phyloP scores from a whole-genome alignment of 2,329 filamentous ascomycete species.

The Sporothrix protearum region DNA sequence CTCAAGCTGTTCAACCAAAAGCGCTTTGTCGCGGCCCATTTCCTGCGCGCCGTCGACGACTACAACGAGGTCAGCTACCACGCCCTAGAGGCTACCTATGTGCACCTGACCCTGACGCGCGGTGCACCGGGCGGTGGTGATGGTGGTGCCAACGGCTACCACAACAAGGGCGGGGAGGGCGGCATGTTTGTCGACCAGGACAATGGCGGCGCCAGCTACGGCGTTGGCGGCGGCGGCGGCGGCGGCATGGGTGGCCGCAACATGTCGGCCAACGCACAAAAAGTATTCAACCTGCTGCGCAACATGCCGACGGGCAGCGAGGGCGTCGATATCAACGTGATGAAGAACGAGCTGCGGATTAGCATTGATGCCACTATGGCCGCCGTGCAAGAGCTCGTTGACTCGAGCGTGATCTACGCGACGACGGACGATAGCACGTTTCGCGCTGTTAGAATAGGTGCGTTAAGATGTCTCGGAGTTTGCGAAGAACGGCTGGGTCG shows the following conservation, averaged over 20 bases:
- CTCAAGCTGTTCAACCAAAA: constrained; percentile 82
- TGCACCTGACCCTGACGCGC: constrained; percentile 78
- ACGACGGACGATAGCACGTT: constrained; percentile 94
- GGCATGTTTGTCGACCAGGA: constrained; percentile 54
- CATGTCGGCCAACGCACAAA: constrained; percentile 58
- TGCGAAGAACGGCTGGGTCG: too few species aligned
- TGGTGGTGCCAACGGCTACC: constrained; percentile 34
- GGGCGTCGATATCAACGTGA: constrained; percentile 75
- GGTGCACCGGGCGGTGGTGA: constrained; percentile 53
- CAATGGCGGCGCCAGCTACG: constrained; percentile 39
- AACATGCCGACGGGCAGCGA: constrained; percentile 70
- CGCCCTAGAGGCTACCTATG: constrained; percentile 81
- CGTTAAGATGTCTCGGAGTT: background rate
- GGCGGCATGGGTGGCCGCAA: constrained; percentile 40
- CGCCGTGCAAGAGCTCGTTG: constrained; percentile 77
- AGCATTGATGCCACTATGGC: constrained; percentile 66
- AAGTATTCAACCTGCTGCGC: constrained; percentile 68
- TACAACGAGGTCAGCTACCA: constrained; percentile 94
- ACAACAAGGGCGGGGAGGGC: constrained; percentile 32
- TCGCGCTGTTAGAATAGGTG: constrained; percentile 23
- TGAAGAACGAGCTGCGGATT: constrained; percentile 64
- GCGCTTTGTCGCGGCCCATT: constrained; percentile 73
- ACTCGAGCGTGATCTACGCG: constrained; percentile 74
- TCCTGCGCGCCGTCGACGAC: constrained; percentile 74
- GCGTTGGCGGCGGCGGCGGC: constrained; percentile 36